Percentiles rank a stretch among this genome's conserved stretches.
These are phyloP conservation scores for Marvania coccoides DNA, from an alignment of 139 green algal genomes.

Conservation along the genomic window DNA sequence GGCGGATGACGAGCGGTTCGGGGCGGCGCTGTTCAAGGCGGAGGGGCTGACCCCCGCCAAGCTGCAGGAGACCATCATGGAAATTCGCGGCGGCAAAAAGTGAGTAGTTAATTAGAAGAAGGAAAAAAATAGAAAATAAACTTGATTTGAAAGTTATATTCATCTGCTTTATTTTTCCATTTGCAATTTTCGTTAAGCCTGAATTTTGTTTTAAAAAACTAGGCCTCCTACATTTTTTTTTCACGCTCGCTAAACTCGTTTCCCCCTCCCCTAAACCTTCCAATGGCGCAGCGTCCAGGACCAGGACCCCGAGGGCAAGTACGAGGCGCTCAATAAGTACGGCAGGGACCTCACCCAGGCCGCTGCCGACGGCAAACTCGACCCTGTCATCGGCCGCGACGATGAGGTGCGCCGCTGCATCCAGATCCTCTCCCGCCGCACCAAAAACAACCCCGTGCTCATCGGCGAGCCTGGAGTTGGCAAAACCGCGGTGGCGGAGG, in stretches of 20 bases:
- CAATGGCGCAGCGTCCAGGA: slow-evolving; percentile 38
- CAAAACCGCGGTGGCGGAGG: slow-evolving; percentile 88
- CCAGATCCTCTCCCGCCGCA: slow-evolving; percentile 86
- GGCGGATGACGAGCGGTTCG: slow-evolving; percentile 72
- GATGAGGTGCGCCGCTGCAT: slow-evolving; percentile 62
- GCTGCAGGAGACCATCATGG: slow-evolving; percentile 65
- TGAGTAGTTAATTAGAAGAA: no score
- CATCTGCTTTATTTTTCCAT: no score
- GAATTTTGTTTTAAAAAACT: no score
- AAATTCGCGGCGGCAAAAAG: slow-evolving; percentile 42
- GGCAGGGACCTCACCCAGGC: slow-evolving; percentile 84
- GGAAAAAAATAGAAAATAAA: no score
- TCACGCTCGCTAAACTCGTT: no score
- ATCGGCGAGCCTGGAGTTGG: slow-evolving; percentile 91
- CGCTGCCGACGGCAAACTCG: slow-evolving; percentile 69
- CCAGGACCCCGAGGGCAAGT: slow-evolving; percentile 95
- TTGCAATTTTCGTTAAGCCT: no score
- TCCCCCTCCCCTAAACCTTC: background rate
- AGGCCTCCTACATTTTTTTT: no score
- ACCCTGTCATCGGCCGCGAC: slow-evolving; percentile 80
- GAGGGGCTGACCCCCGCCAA: slow-evolving; percentile 56
- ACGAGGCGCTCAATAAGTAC: slow-evolving; percentile 92
- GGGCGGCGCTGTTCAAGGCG: slow-evolving; percentile 47
- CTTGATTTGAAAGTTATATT: no score
- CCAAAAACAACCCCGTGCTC: slow-evolving; percentile 98